Evolutionary conservation across 192 early-diverging fungal genomes (phyloP), one percentile per base, ranked within the genome.

Genomic region (Lunasporangiospora selenospora): DNA sequence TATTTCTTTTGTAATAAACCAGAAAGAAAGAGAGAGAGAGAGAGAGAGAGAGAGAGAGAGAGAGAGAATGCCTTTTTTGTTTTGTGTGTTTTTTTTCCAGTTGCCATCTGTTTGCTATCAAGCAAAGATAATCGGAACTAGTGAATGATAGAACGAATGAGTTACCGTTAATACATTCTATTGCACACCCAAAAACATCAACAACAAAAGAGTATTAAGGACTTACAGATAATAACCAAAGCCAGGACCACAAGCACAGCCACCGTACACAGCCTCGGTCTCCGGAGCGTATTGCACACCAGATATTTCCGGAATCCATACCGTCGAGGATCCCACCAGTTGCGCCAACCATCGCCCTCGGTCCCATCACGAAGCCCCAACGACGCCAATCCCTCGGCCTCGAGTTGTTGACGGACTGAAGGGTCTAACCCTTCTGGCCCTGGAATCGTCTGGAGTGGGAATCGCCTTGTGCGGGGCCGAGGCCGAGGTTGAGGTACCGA

Each of bases 301-400:
- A 71, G 37, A 21, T 57, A 71, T 31, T 61, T 61, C n/a, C 37
- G 52, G 3, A 62, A 33, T n/a, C 67, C 67, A 26, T 62, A 71
- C 15, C 67, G 58, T 38, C 67, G 44, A 10, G 53, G 67, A 41
- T 71, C 67, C 45, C 51, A 62, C 53, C 59, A 57, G 5, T 41
- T 51, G 12, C 67, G 32, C 42, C 44, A 31, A 3, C 18, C 12
- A 23, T 30, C 21, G 5, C 29, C 67, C 13, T 18, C 45, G 3
- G 26, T 32, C 34, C 33, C 59, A 11, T 62, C 67, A 9, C 38
- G 24, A 19, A 62, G 46, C 11, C 39, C 39, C 6, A 71, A 24
- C 1, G 67, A 36, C 3, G 53, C 44, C 6, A 71, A 26, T 11
- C 53, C 67, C 23, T 62, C 43, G 2, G 52, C 58, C n/a, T 71